These are phyloP conservation scores for Liquidambar formosana DNA, from an alignment of 164 flowering plant genomes.

Conservation along the genomic window DNA sequence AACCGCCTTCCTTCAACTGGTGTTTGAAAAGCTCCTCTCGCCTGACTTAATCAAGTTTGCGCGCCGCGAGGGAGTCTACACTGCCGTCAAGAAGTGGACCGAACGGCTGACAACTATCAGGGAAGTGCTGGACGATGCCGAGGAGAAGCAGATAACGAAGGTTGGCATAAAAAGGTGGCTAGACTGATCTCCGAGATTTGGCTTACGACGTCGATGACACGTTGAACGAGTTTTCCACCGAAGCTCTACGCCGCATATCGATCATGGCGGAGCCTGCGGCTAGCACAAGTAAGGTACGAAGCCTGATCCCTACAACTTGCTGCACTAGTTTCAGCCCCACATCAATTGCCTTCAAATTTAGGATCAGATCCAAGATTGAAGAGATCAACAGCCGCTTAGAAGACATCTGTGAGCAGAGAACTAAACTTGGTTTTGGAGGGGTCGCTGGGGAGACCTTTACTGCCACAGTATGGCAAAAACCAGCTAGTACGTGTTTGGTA, in stretches of 20 bases:
- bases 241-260: neutral
- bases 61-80: too few relatives aligned
- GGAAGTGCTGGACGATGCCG: too few relatives aligned
- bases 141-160: too few relatives aligned
- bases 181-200: too few relatives aligned
- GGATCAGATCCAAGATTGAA: neutral
- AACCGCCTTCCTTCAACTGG: too few relatives aligned
- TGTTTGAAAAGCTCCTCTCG: too few relatives aligned
- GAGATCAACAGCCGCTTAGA: neutral
- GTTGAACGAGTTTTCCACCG: slow-evolving; percentile 20
- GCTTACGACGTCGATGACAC: slow-evolving; percentile 22
- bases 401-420: neutral
- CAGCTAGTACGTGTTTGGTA: neutral
- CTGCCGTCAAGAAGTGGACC: too few relatives aligned
- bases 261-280: neutral
- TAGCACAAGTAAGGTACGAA: neutral
- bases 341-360: neutral
- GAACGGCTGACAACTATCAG: too few relatives aligned
- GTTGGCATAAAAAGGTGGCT: too few relatives aligned
- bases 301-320: neutral
- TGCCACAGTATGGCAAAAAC: neutral
- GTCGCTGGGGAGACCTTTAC: neutral
- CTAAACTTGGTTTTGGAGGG: neutral
- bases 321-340: neutral
- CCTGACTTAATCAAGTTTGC: too few relatives aligned